phyloP scores from a whole-genome alignment of 352 stramenopile genomes.

The Pythium inflatum region DNA sequence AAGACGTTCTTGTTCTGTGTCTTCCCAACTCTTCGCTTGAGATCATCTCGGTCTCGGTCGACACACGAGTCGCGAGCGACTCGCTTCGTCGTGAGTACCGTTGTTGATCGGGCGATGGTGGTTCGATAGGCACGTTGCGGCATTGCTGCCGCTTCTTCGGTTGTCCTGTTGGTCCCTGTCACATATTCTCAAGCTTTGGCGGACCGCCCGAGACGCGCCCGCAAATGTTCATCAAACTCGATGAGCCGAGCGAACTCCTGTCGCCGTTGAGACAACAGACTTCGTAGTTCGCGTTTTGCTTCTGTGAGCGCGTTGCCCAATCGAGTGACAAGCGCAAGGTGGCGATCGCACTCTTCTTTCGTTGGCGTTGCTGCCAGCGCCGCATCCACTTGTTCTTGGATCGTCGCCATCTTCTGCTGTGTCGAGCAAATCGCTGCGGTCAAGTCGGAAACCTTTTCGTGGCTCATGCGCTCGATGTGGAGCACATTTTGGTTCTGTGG shows the following conservation, averaged over 20 bases:
- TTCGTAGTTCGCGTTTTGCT: neutral
- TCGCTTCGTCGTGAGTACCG: too few relatives aligned
- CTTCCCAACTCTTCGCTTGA: too few relatives aligned
- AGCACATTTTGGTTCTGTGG: slow-evolving; percentile 1
- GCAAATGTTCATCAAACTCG: slow-evolving; percentile 19
- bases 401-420: neutral
- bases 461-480: slow-evolving; percentile 16
- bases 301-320: slow-evolving; percentile 1
- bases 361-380: neutral
- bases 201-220: slow-evolving; percentile 3
- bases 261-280: neutral
- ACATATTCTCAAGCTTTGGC: neutral
- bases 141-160: neutral
- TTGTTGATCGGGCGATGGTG: too few relatives aligned
- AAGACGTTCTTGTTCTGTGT: too few relatives aligned
- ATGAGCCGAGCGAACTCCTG: slow-evolving; percentile 5
- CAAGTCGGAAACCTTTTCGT: slow-evolving; percentile 14
- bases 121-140: too few relatives aligned
- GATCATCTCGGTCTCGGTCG: too few relatives aligned
- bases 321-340: neutral
- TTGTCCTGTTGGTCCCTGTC: neutral
- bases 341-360: neutral
- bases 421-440: neutral
- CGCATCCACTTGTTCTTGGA: slow-evolving; percentile 4
- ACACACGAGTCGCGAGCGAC: too few relatives aligned